These are phyloP conservation scores for Brassica cretica DNA, from an alignment of 345 rosid species.

Conservation along the genomic window DNA sequence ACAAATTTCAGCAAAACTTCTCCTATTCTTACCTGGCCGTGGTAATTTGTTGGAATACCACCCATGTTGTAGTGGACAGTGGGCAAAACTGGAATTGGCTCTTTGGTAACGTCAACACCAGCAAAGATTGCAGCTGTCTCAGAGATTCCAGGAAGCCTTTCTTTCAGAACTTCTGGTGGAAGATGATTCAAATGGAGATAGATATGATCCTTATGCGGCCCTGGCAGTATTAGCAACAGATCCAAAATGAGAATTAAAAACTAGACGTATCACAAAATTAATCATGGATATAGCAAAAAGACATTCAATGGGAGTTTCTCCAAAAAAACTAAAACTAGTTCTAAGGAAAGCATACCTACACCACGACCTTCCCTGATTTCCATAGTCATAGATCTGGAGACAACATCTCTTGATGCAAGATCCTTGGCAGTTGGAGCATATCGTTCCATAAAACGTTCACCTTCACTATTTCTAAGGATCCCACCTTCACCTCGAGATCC, in stretches of 20 bases:
- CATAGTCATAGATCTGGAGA: conserved; percentile 99
- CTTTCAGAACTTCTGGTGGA: conserved; percentile 97
- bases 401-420: conserved; percentile 99
- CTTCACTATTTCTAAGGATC: conserved; percentile 93
- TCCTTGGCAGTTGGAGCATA: conserved; percentile 99
- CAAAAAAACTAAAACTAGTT: conserved; percentile 2
- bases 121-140: conserved; percentile 99
- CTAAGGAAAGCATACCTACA: conserved; percentile 65
- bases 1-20: neutral
- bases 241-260: neutral
- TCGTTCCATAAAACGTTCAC: conserved; percentile 98
- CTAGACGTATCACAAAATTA: neutral
- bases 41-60: conserved; percentile 95
- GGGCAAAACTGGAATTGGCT: conserved; percentile 98
- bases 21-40: conserved; percentile 61
- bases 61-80: conserved; percentile 99
- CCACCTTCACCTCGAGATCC: conserved; percentile 99
- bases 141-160: conserved; percentile 99
- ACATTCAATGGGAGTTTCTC: neutral
- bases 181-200: conserved; percentile 94
- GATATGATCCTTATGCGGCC: conserved; percentile 94
- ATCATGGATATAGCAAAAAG: neutral
- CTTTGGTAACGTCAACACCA: conserved; percentile 98
- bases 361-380: conserved; percentile 99
- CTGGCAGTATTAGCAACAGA: conserved; percentile 41